phyloP scores from a whole-genome alignment of 1,284 basidiomycete genomes.

The Apiotrichum akiyoshidainum region DNA sequence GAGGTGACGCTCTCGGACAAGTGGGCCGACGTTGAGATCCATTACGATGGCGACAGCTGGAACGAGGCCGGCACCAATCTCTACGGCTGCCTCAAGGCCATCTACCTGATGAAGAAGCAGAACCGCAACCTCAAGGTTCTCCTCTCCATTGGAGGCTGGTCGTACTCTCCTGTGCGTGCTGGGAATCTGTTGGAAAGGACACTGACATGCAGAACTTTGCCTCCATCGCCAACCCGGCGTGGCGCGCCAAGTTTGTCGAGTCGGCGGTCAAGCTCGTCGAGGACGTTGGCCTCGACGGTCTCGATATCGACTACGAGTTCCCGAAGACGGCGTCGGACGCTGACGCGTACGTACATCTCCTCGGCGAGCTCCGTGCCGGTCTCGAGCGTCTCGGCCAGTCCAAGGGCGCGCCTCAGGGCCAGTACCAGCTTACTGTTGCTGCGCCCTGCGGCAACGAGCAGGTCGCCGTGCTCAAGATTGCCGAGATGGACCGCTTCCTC shows the following conservation, averaged over 20 bases:
- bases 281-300: conserved; percentile 82
- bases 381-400: conserved; percentile 48
- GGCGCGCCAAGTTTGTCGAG: conserved; percentile 66
- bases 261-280: conserved; percentile 71
- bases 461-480: conserved; percentile 63
- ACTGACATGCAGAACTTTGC: conserved; percentile 41
- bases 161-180: conserved; percentile 64
- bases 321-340: conserved; percentile 53
- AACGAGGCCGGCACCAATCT: conserved; percentile 76
- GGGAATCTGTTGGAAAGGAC: background rate
- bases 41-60: conserved; percentile 75
- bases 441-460: conserved; percentile 75
- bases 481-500: conserved; percentile 68
- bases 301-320: conserved; percentile 55
- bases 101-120: conserved; percentile 73
- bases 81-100: conserved; percentile 83
- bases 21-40: conserved; percentile 75
- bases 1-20: conserved; percentile 68
- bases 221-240: conserved; percentile 58
- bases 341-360: conserved; percentile 52
- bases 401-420: conserved; percentile 38
- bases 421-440: conserved; percentile 60
- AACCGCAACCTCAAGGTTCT: conserved; percentile 75
- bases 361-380: conserved; percentile 51
- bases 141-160: conserved; percentile 80